Conservation (phyloP, 768 basidiomycete species). For the Tephrocybe sp. region DNA sequence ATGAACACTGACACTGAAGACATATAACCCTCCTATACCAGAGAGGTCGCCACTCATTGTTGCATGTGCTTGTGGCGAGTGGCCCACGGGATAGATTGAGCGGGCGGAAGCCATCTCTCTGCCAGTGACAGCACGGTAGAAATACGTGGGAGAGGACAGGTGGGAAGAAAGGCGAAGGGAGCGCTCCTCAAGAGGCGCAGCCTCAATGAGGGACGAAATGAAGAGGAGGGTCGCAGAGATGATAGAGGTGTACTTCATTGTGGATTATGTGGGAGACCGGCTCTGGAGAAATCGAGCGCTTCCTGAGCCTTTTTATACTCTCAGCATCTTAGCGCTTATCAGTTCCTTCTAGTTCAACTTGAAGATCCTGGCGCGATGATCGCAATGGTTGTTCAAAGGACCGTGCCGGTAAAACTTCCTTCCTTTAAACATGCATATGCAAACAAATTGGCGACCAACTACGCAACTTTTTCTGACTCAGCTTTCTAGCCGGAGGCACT, state of each 20-base stretch:
- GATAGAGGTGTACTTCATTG: neutral
- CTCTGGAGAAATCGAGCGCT: too few relatives aligned
- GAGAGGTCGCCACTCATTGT: neutral
- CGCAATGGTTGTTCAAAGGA: too few relatives aligned
- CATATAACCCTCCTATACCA: neutral
- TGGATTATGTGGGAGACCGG: too few relatives aligned
- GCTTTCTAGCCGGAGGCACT: too few relatives aligned
- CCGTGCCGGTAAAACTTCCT: too few relatives aligned
- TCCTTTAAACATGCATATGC: too few relatives aligned
- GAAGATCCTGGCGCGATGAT: too few relatives aligned
- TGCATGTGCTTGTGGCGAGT: neutral
- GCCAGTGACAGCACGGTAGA: neutral
- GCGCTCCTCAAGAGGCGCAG: neutral
- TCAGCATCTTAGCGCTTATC: too few relatives aligned
- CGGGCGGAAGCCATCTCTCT: neutral
- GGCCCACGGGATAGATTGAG: neutral
- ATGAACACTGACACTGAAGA: neutral
- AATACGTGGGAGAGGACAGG: neutral
- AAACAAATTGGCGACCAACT: too few relatives aligned
- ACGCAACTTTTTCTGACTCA: too few relatives aligned
- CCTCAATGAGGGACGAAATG: neutral
- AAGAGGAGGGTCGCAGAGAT: neutral
- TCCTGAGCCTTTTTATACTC: too few relatives aligned
- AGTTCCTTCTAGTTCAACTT: too few relatives aligned
- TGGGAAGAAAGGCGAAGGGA: neutral